phyloP scores from a whole-genome alignment of 805 yeast genomes.

The Brettanomyces custersianus region DNA sequence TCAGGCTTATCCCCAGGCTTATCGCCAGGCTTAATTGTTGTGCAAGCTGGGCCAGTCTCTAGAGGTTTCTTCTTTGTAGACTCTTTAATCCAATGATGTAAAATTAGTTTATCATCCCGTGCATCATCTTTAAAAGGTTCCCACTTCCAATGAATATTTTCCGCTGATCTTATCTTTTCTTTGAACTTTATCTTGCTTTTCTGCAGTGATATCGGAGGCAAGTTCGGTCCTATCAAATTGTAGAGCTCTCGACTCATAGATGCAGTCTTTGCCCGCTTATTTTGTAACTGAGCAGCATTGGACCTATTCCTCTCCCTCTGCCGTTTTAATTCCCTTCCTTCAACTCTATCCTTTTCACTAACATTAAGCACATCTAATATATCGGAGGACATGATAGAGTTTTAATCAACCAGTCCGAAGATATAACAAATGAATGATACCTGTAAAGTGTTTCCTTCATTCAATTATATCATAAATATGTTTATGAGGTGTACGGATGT shows the following conservation, averaged over 20 bases:
- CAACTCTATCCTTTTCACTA: slow-evolving; percentile 34
- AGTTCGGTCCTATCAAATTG: slow-evolving; percentile 80
- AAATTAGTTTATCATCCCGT: slow-evolving; percentile 31
- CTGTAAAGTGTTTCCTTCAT: too few species aligned
- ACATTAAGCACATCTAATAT: slow-evolving; percentile 71
- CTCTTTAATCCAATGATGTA: slow-evolving; percentile 82
- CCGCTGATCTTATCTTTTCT: slow-evolving; percentile 50
- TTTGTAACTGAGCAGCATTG: slow-evolving; percentile 9
- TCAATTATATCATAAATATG: too few species aligned
- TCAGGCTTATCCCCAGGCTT: neutral
- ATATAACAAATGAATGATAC: slow-evolving; percentile 4
- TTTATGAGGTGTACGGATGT: slow-evolving; percentile 1
- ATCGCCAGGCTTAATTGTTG: neutral
- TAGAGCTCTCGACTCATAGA: slow-evolving; percentile 90
- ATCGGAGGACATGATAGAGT: slow-evolving; percentile 38
- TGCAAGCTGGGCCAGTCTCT: too few species aligned
- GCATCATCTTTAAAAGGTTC: slow-evolving; percentile 50
- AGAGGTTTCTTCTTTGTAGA: neutral
- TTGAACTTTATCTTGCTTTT: slow-evolving; percentile 44
- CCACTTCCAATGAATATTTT: slow-evolving; percentile 78
- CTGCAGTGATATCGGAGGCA: slow-evolving; percentile 68
- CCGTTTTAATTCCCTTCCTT: slow-evolving; percentile 24
- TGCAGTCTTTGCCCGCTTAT: slow-evolving; percentile 27
- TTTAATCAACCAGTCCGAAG: neutral
- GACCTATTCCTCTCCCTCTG: slow-evolving; percentile 21